Evolutionary conservation across 441 rosid species (phyloP).

Genomic region (Gossypium schwendimanii): DNA sequence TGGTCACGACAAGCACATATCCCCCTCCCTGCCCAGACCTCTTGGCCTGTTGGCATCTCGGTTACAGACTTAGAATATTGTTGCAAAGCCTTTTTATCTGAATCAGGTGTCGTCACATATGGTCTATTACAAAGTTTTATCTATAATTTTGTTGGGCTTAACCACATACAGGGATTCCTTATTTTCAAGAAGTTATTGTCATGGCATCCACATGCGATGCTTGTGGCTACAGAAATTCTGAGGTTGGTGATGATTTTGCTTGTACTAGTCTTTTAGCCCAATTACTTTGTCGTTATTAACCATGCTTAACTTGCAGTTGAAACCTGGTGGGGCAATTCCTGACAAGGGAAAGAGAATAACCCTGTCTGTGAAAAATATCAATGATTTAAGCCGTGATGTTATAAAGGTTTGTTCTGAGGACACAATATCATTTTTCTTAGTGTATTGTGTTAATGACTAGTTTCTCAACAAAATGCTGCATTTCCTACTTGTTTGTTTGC

Average conservation of each 20-base stretch:
- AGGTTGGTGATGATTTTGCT: conserved; percentile 43
- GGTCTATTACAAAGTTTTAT: not conserved
- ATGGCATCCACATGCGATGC: conserved; percentile 91
- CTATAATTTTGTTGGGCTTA: conserved; percentile 35
- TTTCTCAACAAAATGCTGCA: not conserved
- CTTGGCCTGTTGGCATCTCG: not conserved
- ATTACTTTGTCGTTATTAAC: conserved; percentile 7
- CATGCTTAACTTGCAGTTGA: conserved; percentile 47
- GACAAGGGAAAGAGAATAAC: conserved; percentile 75
- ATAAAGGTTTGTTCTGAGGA: conserved; percentile 56
- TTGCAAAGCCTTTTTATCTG: not conserved
- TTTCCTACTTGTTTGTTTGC: not conserved
- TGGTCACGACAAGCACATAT: not conserved
- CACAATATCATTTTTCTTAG: not conserved
- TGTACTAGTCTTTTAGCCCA: conserved; percentile 5
- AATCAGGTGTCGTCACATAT: not conserved
- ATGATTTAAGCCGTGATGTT: conserved; percentile 86
- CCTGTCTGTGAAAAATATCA: conserved; percentile 42
- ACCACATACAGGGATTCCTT: conserved; percentile 68
- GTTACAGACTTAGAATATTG: not conserved
- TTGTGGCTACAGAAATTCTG: conserved; percentile 93
- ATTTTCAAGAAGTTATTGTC: conserved; percentile 95
- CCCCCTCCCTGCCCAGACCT: not conserved
- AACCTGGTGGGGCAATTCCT: conserved; percentile 84
- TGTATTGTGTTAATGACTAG: not conserved